phyloP scores from a whole-genome alignment of 805 yeast genomes.

The Wickerhamiella sorbophila region DNA sequence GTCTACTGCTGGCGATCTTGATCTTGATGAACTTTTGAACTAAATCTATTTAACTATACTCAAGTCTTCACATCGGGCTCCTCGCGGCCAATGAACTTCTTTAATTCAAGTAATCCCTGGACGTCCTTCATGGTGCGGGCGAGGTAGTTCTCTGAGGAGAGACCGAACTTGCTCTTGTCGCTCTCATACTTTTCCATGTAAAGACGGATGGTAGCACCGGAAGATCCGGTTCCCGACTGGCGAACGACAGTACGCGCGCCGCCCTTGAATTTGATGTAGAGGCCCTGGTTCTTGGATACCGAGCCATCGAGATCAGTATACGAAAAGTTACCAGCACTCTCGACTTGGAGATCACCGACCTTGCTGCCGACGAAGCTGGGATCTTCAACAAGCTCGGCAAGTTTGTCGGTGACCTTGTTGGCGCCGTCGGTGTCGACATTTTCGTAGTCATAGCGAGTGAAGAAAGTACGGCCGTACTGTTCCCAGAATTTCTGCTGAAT shows the following conservation, averaged over 20 bases:
- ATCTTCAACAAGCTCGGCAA: slow-evolving; percentile 29
- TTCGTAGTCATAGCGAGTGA: slow-evolving; percentile 91
- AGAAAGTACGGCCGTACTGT: slow-evolving; percentile 91
- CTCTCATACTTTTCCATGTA: slow-evolving; percentile 72
- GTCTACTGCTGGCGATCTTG: background rate
- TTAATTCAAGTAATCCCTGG: slow-evolving; percentile 52
- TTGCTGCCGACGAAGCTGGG: slow-evolving; percentile 37
- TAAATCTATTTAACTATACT: background rate
- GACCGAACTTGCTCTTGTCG: slow-evolving; percentile 36
- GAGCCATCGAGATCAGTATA: slow-evolving; percentile 93
- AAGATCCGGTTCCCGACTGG: slow-evolving; percentile 92
- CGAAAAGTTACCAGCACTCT: slow-evolving; percentile 74
- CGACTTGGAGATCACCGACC: slow-evolving; percentile 40
- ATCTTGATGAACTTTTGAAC: background rate
- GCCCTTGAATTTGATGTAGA: slow-evolving; percentile 62
- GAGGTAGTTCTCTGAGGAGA: slow-evolving; percentile 55
- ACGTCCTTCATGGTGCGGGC: slow-evolving; percentile 47
- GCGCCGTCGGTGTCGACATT: slow-evolving; percentile 69
- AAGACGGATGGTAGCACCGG: slow-evolving; percentile 92
- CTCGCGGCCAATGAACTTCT: slow-evolving; percentile 61
- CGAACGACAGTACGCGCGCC: slow-evolving; percentile 82
- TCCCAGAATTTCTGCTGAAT: slow-evolving; percentile 82
- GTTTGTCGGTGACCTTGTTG: slow-evolving; percentile 41
- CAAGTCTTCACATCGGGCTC: slow-evolving; percentile 84
- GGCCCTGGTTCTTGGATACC: slow-evolving; percentile 76